Evolutionary conservation across 2,329 filamentous ascomycete genomes (phyloP).

Genomic region (Fusarium sp.): DNA sequence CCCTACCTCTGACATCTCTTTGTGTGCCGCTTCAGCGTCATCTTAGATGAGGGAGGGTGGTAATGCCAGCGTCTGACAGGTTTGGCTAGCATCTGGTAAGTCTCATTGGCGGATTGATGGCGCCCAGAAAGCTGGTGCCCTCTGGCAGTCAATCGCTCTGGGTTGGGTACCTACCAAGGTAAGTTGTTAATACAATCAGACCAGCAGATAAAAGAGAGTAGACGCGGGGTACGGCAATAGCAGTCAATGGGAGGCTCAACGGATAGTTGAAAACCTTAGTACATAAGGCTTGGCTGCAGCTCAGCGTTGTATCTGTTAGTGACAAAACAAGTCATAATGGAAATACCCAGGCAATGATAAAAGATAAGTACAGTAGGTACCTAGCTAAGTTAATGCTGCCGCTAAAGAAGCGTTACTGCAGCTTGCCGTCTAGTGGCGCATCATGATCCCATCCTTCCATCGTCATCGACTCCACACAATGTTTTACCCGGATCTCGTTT

Average conservation of each 20-base stretch:
- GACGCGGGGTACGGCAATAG: neutral
- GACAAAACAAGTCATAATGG: slow-evolving; percentile 30
- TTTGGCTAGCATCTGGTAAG: neutral
- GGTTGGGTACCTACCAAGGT: neutral
- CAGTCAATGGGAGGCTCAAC: neutral
- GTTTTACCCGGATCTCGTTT: slow-evolving; percentile 11
- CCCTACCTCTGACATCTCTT: neutral
- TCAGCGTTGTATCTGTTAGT: slow-evolving; percentile 20
- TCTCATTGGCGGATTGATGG: neutral
- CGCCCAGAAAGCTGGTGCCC: neutral
- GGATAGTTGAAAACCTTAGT: neutral
- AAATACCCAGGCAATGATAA: slow-evolving; percentile 1
- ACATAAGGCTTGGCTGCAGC: slow-evolving; percentile 9
- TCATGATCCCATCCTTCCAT: slow-evolving; percentile 29
- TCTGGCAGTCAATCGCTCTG: neutral
- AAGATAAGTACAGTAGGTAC: neutral
- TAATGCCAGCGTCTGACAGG: slow-evolving; percentile 8
- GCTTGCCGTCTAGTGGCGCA: slow-evolving; percentile 28
- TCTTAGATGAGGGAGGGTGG: slow-evolving; percentile 23
- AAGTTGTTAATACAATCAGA: neutral
- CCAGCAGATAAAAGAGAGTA: neutral
- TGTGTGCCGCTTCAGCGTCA: slow-evolving; percentile 28
- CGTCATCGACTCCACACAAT: slow-evolving; percentile 35
- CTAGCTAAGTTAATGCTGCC: neutral
- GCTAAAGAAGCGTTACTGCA: slow-evolving; percentile 27